A percentile compares a stretch with the other conserved stretches of the same genome.
phyloP scores from a whole-genome alignment of 805 yeast genomes.

The Jamesozyma jinghongensis region DNA sequence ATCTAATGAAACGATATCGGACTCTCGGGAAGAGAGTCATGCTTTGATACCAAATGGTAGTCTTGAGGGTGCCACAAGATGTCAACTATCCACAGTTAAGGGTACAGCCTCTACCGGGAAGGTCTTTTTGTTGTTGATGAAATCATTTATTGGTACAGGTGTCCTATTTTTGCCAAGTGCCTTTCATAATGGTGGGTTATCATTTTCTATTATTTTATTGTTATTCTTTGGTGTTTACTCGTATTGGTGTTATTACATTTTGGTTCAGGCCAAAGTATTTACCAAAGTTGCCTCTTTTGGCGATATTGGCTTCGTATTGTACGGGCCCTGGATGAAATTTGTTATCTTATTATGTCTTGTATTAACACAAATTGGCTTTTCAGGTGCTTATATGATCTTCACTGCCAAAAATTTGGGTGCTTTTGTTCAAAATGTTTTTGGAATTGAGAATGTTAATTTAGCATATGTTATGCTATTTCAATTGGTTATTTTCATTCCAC shows the following conservation, averaged over 20 bases:
- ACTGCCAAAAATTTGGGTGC: slow-evolving; percentile 66
- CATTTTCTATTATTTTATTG: slow-evolving; percentile 46
- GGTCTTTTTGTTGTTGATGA: slow-evolving; percentile 61
- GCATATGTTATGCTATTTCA: slow-evolving; percentile 45
- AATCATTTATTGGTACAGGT: slow-evolving; percentile 74
- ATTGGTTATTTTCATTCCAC: slow-evolving; percentile 51
- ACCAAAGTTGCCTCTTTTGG: slow-evolving; percentile 69
- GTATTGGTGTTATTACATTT: slow-evolving; percentile 66
- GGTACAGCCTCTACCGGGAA: slow-evolving; percentile 69
- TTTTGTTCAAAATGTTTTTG: slow-evolving; percentile 45
- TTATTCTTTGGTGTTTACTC: slow-evolving; percentile 59
- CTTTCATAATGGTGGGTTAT: slow-evolving; percentile 62
- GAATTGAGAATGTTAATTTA: slow-evolving; percentile 28
- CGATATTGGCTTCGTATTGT: slow-evolving; percentile 57
- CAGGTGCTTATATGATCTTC: slow-evolving; percentile 72
- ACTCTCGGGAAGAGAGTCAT: slow-evolving; percentile 16
- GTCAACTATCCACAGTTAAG: slow-evolving; percentile 26
- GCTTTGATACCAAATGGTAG: slow-evolving; percentile 19
- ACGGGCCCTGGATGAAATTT: slow-evolving; percentile 57
- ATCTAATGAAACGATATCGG: not conserved
- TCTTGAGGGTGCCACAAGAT: slow-evolving; percentile 7
- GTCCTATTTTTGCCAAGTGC: slow-evolving; percentile 62
- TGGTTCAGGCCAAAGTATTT: slow-evolving; percentile 48
- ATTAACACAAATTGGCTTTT: slow-evolving; percentile 69
- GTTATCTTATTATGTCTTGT: slow-evolving; percentile 56